Evolutionary conservation across 768 basidiomycete genomes (phyloP), one percentile per base, ranked within the genome.

Genomic region (Boletus tomentosulus): DNA sequence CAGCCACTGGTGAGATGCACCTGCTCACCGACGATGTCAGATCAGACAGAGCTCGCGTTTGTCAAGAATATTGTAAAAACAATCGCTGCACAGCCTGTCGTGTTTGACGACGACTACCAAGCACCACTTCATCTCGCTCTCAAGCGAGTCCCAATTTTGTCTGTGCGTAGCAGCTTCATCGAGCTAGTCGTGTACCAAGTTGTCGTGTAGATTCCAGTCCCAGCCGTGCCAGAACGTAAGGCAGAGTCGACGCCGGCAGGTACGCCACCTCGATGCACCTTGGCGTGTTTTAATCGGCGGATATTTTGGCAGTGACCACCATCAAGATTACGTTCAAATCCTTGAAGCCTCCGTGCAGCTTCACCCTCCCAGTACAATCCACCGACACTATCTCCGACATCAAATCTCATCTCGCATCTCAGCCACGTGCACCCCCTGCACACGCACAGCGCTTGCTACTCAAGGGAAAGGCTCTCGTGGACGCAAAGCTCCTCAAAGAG

Each of bases 401-500:
- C 69, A 99, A 98, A 70, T 65, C 78, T 2, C 83, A 83, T 57
- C 83, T 98, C 53, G 80, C 86, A 13, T 65, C 81, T 1, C 75
- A 85, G 60, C 74, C 83, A 28, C 73, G 75, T 46, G 90, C 91
- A 0, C 94, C 94, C 0, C 81, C 87, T 9, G 81, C 85, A 43
- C 86, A 92, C 66, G 77, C 80, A 30, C 95, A 97, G 70, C 78
- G 97, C 3, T 81, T 98, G 15, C 76, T 99, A 11, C 77, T 97
- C 50, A 98, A 95, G 72, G 97, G 97, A 53, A 99, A 99, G 70
- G 93, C 88, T 0, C 81, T 98, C 58, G 85, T 84, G 15, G 96
- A 98, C 74, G 74, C 74, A 25, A 96, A 95, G 67, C 81, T 99
- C 10, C 74, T 98, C 38, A 87, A 88, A 65, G 97, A 98, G 68